These are phyloP conservation scores for Gardenia jasminoides DNA, from an alignment of 257 asterid genomes.

Conservation along the genomic window DNA sequence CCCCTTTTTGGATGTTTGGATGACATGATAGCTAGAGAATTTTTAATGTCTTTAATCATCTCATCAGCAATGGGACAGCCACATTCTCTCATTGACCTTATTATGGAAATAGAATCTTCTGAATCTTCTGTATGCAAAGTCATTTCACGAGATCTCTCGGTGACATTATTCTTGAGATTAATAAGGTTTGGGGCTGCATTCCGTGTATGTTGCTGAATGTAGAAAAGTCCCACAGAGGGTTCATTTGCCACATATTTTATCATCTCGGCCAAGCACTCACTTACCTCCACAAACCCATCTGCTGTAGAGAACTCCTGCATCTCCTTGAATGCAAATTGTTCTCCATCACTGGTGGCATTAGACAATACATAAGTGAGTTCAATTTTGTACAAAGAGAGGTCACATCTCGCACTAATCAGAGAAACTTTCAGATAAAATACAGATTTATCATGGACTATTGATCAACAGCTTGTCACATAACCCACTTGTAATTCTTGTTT, in stretches of 20 bases:
- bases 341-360: conserved; percentile 65
- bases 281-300: conserved; percentile 86
- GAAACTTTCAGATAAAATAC: too few species aligned
- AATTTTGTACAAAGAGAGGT: background rate
- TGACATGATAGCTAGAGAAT: conserved; percentile 60
- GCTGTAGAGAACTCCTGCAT: conserved; percentile 80
- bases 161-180: conserved; percentile 57
- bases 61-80: conserved; percentile 74
- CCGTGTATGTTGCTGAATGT: conserved; percentile 77
- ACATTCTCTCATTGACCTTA: conserved; percentile 79
- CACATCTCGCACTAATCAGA: background rate
- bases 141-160: conserved; percentile 58
- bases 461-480: background rate
- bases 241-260: conserved; percentile 85
- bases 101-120: conserved; percentile 70
- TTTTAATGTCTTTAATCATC: conserved; percentile 72
- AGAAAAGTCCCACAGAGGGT: conserved; percentile 96
- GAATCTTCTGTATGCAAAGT: conserved; percentile 73
- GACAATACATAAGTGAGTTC: background rate
- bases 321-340: conserved; percentile 59
- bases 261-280: conserved; percentile 75
- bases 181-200: conserved; percentile 75
- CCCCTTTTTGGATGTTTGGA: conserved; percentile 66
- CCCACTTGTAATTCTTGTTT: background rate
- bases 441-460: background rate